Evolutionary conservation across 2,329 filamentous ascomycete genomes (phyloP).

Genomic region (Metarhizium rileyi): DNA sequence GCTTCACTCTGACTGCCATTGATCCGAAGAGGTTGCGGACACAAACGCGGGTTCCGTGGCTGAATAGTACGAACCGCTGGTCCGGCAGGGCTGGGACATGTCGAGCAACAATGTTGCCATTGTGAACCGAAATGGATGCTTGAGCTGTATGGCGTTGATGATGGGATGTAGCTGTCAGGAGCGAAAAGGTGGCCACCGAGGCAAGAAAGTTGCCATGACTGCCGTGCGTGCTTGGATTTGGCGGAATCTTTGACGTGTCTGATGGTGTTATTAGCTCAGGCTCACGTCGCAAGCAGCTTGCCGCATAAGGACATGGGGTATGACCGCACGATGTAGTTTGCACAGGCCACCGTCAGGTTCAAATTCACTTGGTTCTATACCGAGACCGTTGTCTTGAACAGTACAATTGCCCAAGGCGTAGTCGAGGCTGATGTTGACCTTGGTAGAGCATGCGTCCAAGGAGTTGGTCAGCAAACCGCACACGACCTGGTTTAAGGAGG

Average conservation of each 20-base stretch:
- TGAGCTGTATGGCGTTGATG: slow-evolving; percentile 49
- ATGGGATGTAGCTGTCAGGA: slow-evolving; percentile 68
- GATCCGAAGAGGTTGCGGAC: slow-evolving; percentile 80
- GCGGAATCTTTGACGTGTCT: slow-evolving; percentile 71
- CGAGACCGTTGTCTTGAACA: slow-evolving; percentile 76
- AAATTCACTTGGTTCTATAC: slow-evolving; percentile 69
- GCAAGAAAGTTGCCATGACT: slow-evolving; percentile 66
- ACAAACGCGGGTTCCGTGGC: slow-evolving; percentile 65
- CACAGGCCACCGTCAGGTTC: slow-evolving; percentile 58
- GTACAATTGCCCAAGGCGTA: slow-evolving; percentile 65
- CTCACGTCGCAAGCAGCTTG: background rate
- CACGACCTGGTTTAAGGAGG: slow-evolving; percentile 60
- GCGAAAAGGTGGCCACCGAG: slow-evolving; percentile 63
- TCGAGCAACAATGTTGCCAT: slow-evolving; percentile 55
- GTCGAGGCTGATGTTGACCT: slow-evolving; percentile 62
- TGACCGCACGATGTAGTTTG: slow-evolving; percentile 56
- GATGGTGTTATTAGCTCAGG: background rate
- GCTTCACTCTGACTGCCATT: slow-evolving; percentile 84
- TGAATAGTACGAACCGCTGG: slow-evolving; percentile 42
- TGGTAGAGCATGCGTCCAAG: slow-evolving; percentile 66
- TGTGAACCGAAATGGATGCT: slow-evolving; percentile 61
- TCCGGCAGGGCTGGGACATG: slow-evolving; percentile 50
- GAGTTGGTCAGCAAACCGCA: slow-evolving; percentile 72
- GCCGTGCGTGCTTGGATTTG: slow-evolving; percentile 45
- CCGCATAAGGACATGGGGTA: background rate